Conservation (phyloP, 2,329 filamentous ascomycete species). For the Penicillium sp. region DNA sequence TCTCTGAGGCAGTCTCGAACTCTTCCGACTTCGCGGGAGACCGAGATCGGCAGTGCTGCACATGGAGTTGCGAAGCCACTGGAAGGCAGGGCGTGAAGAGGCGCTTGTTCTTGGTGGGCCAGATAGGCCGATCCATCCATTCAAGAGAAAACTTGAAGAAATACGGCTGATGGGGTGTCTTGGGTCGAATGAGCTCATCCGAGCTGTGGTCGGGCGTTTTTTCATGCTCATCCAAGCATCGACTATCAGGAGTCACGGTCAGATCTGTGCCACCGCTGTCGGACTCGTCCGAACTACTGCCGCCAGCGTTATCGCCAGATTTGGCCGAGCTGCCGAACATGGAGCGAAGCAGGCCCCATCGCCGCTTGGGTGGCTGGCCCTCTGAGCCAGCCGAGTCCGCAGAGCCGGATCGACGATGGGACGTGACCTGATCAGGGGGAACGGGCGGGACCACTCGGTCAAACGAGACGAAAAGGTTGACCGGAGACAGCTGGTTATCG, state of each 20-base stretch:
- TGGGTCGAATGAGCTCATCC: conserved; percentile 35
- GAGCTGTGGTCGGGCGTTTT: conserved; percentile 23
- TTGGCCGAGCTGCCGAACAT: conserved; percentile 52
- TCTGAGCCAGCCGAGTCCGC: conserved; percentile 30
- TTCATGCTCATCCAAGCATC: conserved; percentile 32
- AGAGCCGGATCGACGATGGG: conserved; percentile 41
- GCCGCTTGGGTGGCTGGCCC: conserved; percentile 37
- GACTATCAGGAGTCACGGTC: conserved; percentile 25
- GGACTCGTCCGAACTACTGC: conserved; percentile 40
- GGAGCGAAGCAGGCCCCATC: conserved; percentile 56
- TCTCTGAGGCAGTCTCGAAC: conserved; percentile 29
- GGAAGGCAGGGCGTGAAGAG: conserved; percentile 61
- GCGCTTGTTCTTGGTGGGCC: conserved; percentile 54
- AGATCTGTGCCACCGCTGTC: conserved; percentile 34
- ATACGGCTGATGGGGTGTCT: conserved; percentile 55
- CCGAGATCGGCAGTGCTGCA: conserved; percentile 46
- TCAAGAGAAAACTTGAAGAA: conserved; percentile 71
- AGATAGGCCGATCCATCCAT: conserved; percentile 58
- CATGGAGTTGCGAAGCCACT: conserved; percentile 55
- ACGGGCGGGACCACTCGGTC: conserved; percentile 58
- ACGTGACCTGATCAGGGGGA: conserved; percentile 33
- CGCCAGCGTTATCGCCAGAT: conserved; percentile 45
- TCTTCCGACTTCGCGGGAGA: conserved; percentile 28
- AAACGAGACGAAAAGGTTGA: conserved; percentile 62
- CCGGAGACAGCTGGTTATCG: conserved; percentile 62